These are phyloP conservation scores for Cryptococcus sp. DNA, from an alignment of 1,284 basidiomycete genomes.

Conservation along the genomic window DNA sequence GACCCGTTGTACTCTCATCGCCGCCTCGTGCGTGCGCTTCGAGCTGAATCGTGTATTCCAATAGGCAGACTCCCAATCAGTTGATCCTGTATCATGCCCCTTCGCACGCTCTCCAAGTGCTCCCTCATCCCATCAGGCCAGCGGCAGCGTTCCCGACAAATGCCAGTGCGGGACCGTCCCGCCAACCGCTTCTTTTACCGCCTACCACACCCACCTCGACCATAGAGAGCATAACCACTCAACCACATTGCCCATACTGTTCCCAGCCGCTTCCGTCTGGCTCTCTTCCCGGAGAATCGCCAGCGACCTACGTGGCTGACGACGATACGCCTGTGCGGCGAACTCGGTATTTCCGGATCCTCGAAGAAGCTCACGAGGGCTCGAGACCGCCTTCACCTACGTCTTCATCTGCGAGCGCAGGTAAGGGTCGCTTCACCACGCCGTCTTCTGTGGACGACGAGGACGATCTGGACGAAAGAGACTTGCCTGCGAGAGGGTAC, in stretches of 20 bases:
- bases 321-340: background rate
- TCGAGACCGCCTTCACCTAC: conserved; percentile 43
- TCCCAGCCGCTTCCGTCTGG: conserved; percentile 25
- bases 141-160: background rate
- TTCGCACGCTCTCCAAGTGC: conserved; percentile 78
- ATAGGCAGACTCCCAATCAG: conserved; percentile 67
- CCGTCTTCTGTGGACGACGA: conserved; percentile 15
- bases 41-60: no score
- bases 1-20: no score
- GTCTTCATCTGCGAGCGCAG: background rate
- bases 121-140: conserved; percentile 44
- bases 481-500: conserved; percentile 54
- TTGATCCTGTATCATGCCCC: conserved; percentile 85
- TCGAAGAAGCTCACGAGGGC: conserved; percentile 46
- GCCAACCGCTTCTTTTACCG: conserved; percentile 4
- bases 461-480: conserved; percentile 19
- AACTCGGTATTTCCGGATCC: conserved; percentile 44
- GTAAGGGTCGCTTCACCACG: background rate
- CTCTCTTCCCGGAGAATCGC: background rate
- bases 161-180: conserved; percentile 3
- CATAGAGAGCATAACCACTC: conserved; percentile 58
- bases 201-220: conserved; percentile 1
- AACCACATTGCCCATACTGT: conserved; percentile 58
- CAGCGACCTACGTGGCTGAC: background rate
- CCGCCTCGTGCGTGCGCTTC: no score